Evolutionary conservation across 495 filamentous ascomycete species (phyloP), one percentile per base, ranked within the genome.

Genomic region (Aspergillus leporis): DNA sequence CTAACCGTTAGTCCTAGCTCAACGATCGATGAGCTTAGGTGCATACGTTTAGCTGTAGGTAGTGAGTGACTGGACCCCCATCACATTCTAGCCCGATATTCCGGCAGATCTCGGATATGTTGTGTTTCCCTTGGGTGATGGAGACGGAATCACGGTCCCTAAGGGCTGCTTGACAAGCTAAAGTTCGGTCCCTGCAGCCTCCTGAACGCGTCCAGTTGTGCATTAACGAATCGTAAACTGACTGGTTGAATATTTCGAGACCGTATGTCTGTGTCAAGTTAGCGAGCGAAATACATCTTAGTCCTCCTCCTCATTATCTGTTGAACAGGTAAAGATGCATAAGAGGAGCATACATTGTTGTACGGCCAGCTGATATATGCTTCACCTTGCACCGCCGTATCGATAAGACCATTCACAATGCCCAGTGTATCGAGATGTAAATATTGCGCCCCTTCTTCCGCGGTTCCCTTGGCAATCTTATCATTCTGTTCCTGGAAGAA

Each of bases 371-470:
- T 68, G 7, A 84, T 78, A 63, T 90, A 91, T 58, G 74, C 82
- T 3, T 81, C 78, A 4, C 73, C 80, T 68, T 90, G 87, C 16
- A 83, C 78, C 16, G 81, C 54, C 40, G 81, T 77, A 69, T 92
- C 89, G 52, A 90, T 78, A 60, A 87, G 88, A 18, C 87, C 89
- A 66, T 90, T 90, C 23, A 88, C 59, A 34, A 76, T 70, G 3
- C 67, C 55, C 7, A 76, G 53, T 0, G 73, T 74, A 31, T 74
- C 66, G 12, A 75, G 63, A 36, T 70, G 62, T 28, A 73, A 66
- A 16, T 55, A 54, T 30, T 60, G 60, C 0, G 61, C 55, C 0
- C 59, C 66, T 1, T 58, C 59, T 2, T 58, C 53, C 12, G 58
- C 51, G 0, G 61, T 67, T 4, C 68, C 66, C 28, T 69, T 77